These are phyloP conservation scores for Gillenia trifoliata DNA, from an alignment of 306 rosid genomes.

Conservation along the genomic window DNA sequence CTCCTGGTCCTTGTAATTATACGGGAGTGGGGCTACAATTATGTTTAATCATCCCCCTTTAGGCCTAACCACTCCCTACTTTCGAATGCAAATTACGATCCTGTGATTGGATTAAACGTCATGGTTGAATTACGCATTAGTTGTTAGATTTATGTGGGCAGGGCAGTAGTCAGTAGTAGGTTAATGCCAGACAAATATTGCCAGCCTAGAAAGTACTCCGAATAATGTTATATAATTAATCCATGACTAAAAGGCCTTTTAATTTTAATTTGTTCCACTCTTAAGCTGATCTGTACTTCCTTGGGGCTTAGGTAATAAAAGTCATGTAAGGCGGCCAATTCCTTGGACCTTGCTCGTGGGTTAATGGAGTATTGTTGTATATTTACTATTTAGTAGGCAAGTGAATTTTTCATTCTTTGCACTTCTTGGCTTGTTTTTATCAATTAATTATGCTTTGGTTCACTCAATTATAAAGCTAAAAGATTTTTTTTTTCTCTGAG, in stretches of 20 bases:
- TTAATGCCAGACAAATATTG: constrained; percentile 43
- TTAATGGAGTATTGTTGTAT: too few species aligned
- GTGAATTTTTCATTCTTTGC: too few species aligned
- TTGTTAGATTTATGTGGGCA: constrained; percentile 35
- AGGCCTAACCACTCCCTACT: constrained; percentile 38
- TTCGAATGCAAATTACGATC: constrained; percentile 22
- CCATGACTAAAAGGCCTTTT: too few species aligned
- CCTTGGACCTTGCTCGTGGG: background rate
- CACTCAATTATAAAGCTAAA: too few species aligned
- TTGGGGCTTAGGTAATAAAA: background rate
- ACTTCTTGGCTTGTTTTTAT: too few species aligned
- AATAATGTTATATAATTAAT: too few species aligned
- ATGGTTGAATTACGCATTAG: constrained; percentile 28
- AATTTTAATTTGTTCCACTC: too few species aligned
- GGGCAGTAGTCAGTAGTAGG: background rate
- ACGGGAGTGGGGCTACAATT: constrained; percentile 41
- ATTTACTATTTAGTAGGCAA: too few species aligned
- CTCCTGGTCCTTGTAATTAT: constrained; percentile 19
- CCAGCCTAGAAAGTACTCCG: constrained; percentile 18
- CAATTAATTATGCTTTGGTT: too few species aligned
- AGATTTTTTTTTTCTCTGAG: too few species aligned
- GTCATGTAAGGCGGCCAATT: background rate
- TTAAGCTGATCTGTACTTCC: background rate
- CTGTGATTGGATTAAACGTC: constrained; percentile 33
- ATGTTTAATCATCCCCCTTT: constrained; percentile 22